Evolutionary conservation across 305 asterid species (phyloP).

Genomic region (Fraxinus velutina): DNA sequence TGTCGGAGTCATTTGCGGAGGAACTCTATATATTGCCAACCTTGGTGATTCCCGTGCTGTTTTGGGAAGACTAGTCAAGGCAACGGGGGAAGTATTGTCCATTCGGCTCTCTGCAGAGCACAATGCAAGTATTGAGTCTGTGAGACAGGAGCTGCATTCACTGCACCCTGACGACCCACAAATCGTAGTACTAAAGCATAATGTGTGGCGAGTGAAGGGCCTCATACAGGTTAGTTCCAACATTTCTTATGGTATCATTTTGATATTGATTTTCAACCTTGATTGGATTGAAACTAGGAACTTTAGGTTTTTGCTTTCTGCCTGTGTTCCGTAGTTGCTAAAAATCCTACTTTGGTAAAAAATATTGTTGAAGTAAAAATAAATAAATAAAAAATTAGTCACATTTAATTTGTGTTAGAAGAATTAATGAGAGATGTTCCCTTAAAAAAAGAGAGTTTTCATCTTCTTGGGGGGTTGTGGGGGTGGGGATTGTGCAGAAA

Average conservation of each 20-base stretch:
- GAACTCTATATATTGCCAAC: slow-evolving; percentile 74
- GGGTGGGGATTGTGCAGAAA: neutral
- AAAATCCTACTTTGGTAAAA: neutral
- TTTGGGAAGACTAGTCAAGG: slow-evolving; percentile 75
- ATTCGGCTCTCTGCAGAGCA: slow-evolving; percentile 81
- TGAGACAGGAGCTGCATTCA: slow-evolving; percentile 79
- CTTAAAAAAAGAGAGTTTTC: neutral
- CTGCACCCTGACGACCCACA: slow-evolving; percentile 86
- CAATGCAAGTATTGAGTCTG: slow-evolving; percentile 80
- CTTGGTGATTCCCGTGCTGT: slow-evolving; percentile 96
- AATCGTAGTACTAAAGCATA: slow-evolving; percentile 80
- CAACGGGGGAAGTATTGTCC: slow-evolving; percentile 87
- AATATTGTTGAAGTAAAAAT: neutral
- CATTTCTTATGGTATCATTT: neutral
- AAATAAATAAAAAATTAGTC: neutral
- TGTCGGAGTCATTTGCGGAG: slow-evolving; percentile 66
- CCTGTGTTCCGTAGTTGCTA: neutral
- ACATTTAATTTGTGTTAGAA: neutral
- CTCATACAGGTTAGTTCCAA: slow-evolving; percentile 70
- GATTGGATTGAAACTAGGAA: neutral
- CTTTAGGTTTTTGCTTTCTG: neutral
- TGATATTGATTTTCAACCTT: neutral
- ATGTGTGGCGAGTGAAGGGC: slow-evolving; percentile 95
- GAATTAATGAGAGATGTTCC: neutral
- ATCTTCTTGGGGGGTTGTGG: neutral